Evolutionary conservation across 345 rosid genomes (phyloP).

Genomic region (Brassica incana): DNA sequence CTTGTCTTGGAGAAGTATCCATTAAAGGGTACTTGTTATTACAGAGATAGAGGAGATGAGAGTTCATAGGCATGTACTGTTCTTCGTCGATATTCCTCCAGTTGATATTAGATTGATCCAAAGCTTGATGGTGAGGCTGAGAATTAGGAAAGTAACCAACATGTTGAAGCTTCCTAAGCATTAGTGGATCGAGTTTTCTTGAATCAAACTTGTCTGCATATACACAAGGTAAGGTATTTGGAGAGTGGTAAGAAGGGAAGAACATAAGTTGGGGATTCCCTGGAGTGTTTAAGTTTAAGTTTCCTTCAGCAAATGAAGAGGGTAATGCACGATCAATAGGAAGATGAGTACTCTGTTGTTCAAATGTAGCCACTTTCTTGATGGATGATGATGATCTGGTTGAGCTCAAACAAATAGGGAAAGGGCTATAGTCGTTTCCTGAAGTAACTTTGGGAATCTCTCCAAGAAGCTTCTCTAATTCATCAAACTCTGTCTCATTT

Average conservation of each 20-base stretch:
- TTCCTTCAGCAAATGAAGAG: slow-evolving; percentile 51
- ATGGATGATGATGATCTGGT: slow-evolving; percentile 38
- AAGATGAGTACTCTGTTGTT: slow-evolving; percentile 52
- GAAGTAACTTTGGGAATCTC: slow-evolving; percentile 82
- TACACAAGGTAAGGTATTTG: slow-evolving; percentile 37
- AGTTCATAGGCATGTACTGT: neutral
- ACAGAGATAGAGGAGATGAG: too few relatives aligned
- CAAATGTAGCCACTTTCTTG: neutral
- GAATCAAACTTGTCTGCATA: slow-evolving; percentile 41
- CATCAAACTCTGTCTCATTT: slow-evolving; percentile 63
- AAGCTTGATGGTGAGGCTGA: slow-evolving; percentile 50
- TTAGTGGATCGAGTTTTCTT: slow-evolving; percentile 43
- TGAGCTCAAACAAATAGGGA: slow-evolving; percentile 44
- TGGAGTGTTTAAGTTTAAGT: slow-evolving; percentile 35
- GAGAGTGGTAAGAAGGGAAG: slow-evolving; percentile 41
- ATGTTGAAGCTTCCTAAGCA: slow-evolving; percentile 48
- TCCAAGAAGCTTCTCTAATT: slow-evolving; percentile 75
- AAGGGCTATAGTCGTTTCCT: slow-evolving; percentile 31
- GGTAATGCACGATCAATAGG: slow-evolving; percentile 54
- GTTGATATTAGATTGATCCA: slow-evolving; percentile 50
- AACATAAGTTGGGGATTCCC: slow-evolving; percentile 32
- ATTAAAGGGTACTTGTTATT: too few relatives aligned
- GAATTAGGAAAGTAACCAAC: slow-evolving; percentile 45
- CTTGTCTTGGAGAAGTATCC: slow-evolving; percentile 39
- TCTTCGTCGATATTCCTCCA: slow-evolving; percentile 41